Percentiles rank a stretch among this genome's conserved stretches.
Conservation (phyloP, 495 filamentous ascomycete genomes). For the Ascodesmis nigricans region DNA sequence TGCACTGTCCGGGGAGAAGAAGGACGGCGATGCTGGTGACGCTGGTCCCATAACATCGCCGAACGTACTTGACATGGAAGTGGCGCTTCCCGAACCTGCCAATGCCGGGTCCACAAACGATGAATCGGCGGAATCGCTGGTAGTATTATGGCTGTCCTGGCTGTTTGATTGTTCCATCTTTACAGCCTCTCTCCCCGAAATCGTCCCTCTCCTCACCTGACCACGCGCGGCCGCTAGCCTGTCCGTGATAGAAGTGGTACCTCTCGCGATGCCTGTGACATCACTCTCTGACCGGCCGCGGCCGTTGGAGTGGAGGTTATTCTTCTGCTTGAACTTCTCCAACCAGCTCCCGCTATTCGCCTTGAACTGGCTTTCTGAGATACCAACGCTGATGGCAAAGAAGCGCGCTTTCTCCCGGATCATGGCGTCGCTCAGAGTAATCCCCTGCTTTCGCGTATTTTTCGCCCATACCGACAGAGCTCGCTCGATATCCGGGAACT, state of each 20-base stretch:
- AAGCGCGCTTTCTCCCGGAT: conserved; percentile 74
- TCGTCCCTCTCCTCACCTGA: no score
- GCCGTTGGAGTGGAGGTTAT: conserved; percentile 34
- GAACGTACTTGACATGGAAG: conserved; percentile 31
- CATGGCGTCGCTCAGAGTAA: conserved; percentile 53
- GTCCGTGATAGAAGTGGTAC: no score
- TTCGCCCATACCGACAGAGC: conserved; percentile 75
- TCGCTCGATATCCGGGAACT: conserved; percentile 85
- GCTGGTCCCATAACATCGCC: conserved; percentile 51
- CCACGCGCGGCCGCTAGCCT: no score
- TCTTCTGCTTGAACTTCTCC: conserved; percentile 91
- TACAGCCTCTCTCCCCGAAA: conserved; percentile 10
- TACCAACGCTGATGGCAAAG: conserved; percentile 59
- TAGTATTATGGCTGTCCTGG: conserved; percentile 18
- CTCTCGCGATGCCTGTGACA: conserved; percentile 16
- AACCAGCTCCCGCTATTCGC: conserved; percentile 60
- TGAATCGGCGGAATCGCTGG: conserved; percentile 23
- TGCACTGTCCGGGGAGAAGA: conserved; percentile 52
- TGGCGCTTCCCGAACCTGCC: conserved; percentile 32
- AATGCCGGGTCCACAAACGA: conserved; percentile 29
- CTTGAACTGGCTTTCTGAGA: conserved; percentile 54
- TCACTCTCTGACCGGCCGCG: conserved; percentile 25
- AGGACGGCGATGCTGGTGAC: conserved; percentile 71
- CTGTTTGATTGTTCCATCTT: conserved; percentile 19
- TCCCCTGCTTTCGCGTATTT: conserved; percentile 58